Evolutionary conservation across 805 yeast genomes (phyloP).

Genomic region (Candida montana): DNA sequence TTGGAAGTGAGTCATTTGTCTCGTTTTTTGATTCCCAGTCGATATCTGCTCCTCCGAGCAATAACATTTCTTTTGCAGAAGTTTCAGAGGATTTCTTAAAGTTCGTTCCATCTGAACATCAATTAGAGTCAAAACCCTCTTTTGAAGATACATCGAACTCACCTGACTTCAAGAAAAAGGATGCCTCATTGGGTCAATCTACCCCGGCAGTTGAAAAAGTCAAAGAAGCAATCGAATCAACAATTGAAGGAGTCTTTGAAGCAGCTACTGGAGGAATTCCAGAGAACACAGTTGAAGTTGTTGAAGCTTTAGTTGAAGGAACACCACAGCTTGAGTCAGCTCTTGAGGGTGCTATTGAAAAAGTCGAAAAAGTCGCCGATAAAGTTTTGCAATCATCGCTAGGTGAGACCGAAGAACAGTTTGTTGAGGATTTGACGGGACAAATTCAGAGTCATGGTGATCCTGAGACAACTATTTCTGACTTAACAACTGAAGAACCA

Average conservation of each 20-base stretch:
- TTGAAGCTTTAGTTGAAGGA: conserved; percentile 1
- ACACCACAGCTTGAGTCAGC: not conserved
- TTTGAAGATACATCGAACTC: not conserved
- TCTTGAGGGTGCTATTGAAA: not conserved
- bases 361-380: conserved; percentile 1
- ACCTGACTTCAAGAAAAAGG: not conserved
- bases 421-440: not conserved
- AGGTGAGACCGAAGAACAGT: conserved; percentile 10
- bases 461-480: too few species aligned
- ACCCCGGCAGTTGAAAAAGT: not conserved
- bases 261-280: conserved; percentile 14
- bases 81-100: conserved; percentile 14
- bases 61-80: conserved; percentile 13
- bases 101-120: conserved; percentile 1
- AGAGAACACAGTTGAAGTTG: conserved; percentile 6
- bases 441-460: too few species aligned
- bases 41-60: not conserved
- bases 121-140: not conserved
- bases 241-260: conserved; percentile 4
- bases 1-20: conserved; percentile 13
- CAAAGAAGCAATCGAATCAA: not conserved
- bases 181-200: not conserved
- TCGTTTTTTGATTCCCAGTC: conserved; percentile 14
- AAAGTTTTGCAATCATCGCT: conserved; percentile 2
- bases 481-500: too few species aligned